Conservation (phyloP, 1,139 yeast species). For the Saccharomyces hybrid region DNA sequence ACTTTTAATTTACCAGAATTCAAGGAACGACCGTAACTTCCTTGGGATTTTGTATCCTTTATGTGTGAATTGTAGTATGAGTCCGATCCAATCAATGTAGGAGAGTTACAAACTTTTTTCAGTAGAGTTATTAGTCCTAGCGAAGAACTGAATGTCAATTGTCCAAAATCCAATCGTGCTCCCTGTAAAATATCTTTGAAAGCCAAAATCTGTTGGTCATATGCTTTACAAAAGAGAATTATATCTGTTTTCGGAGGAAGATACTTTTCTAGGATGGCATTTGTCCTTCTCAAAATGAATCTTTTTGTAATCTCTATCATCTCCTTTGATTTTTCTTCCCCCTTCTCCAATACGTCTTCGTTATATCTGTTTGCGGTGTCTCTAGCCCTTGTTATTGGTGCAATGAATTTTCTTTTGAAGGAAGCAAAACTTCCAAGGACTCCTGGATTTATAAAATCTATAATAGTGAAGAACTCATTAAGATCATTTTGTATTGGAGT, state of each 20-base stretch:
- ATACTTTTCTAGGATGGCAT: conserved; percentile 53
- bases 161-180: conserved; percentile 37
- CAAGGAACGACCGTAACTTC: conserved; percentile 29
- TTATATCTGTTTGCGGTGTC: conserved; percentile 58
- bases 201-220: conserved; percentile 47
- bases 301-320: conserved; percentile 54
- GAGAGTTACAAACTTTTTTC: conserved; percentile 80
- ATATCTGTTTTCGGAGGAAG: conserved; percentile 74
- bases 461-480: conserved; percentile 70
- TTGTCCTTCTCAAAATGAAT: conserved; percentile 73
- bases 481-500: conserved; percentile 95
- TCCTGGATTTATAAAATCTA: conserved; percentile 81
- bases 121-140: conserved; percentile 66
- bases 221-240: conserved; percentile 74
- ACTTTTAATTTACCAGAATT: conserved; percentile 49
- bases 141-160: conserved; percentile 37
- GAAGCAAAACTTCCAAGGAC: conserved; percentile 54
- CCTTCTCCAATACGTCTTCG: conserved; percentile 43
- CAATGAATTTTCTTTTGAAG: conserved; percentile 61
- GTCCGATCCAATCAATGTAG: conserved; percentile 47
- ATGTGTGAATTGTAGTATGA: conserved; percentile 19
- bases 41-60: conserved; percentile 4
- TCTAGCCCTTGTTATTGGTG: conserved; percentile 67
- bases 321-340: conserved; percentile 54
- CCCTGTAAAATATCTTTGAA: conserved; percentile 42